Evolutionary conservation across 495 filamentous ascomycete genomes (phyloP).

Genomic region (Amphirosellinia nigrospora): DNA sequence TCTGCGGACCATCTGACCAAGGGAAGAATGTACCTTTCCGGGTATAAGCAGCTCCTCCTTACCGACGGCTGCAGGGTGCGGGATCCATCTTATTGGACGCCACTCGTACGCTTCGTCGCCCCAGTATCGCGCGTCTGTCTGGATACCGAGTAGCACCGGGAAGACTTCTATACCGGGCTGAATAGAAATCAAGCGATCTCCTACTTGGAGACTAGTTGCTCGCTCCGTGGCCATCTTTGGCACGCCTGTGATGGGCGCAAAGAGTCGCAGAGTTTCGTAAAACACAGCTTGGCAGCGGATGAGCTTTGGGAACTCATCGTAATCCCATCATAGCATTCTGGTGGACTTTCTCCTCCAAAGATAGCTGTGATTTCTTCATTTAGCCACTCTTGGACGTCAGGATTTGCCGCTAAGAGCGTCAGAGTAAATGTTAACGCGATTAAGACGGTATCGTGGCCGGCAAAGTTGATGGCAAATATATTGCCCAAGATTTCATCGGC

Average conservation of each 20-base stretch:
- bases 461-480: conserved; percentile 41
- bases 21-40: conserved; percentile 36
- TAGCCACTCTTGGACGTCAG: conserved; percentile 48
- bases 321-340: conserved; percentile 29
- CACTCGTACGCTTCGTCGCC: conserved; percentile 35
- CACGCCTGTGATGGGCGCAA: conserved; percentile 43
- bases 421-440: conserved; percentile 48
- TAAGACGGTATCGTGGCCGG: conserved; percentile 52
- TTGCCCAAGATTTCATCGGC: conserved; percentile 55
- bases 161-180: conserved; percentile 44
- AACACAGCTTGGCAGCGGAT: conserved; percentile 22
- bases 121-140: conserved; percentile 55
- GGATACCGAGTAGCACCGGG: conserved; percentile 43
- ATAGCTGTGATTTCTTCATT: conserved; percentile 53
- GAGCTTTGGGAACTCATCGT: conserved; percentile 11
- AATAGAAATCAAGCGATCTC: conserved; percentile 35
- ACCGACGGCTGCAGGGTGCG: conserved; percentile 12
- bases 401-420: conserved; percentile 46
- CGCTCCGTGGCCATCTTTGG: conserved; percentile 42
- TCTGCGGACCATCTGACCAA: conserved; percentile 35
- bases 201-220: conserved; percentile 32
- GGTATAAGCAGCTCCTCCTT: conserved; percentile 40
- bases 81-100: conserved; percentile 27
- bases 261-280: conserved; percentile 53
- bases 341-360: conserved; percentile 37